These are phyloP conservation scores for Mycena metata DNA, from an alignment of 768 basidiomycete species.

Conservation along the genomic window DNA sequence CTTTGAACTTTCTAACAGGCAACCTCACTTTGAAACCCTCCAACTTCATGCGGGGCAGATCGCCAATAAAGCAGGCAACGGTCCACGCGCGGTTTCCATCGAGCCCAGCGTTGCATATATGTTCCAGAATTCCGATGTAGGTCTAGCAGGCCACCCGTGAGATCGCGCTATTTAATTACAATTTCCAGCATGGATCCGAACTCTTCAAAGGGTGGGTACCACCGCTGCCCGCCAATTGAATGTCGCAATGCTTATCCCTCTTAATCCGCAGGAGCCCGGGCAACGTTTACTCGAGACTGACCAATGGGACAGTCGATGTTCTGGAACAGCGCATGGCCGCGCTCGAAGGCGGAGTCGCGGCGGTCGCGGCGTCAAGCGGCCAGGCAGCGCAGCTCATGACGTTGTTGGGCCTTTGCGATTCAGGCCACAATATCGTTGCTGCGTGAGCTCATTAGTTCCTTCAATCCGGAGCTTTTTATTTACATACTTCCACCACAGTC, in stretches of 20 bases:
- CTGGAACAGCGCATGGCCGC: slow-evolving; percentile 30
- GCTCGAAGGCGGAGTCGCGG: slow-evolving; percentile 28
- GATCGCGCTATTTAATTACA: neutral
- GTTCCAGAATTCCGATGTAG: slow-evolving; percentile 30
- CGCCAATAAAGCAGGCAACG: slow-evolving; percentile 25
- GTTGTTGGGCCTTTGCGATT: slow-evolving; percentile 22
- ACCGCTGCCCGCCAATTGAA: too few relatives aligned
- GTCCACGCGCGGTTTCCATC: slow-evolving; percentile 28
- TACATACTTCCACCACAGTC: neutral
- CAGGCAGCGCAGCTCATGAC: slow-evolving; percentile 31
- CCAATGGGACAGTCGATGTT: slow-evolving; percentile 29
- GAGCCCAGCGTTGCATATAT: slow-evolving; percentile 23
- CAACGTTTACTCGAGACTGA: slow-evolving; percentile 29
- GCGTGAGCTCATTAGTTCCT: neutral
- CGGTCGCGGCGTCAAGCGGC: slow-evolving; percentile 24
- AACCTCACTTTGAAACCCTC: slow-evolving; percentile 28
- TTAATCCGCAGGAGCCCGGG: slow-evolving; percentile 17
- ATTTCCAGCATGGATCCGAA: slow-evolving; percentile 28
- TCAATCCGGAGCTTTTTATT: too few relatives aligned
- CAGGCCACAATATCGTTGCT: slow-evolving; percentile 28
- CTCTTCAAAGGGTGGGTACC: slow-evolving; percentile 26
- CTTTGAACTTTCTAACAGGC: neutral
- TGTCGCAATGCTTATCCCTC: too few relatives aligned
- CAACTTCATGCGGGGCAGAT: slow-evolving; percentile 28
- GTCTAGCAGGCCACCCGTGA: neutral